Conservation (phyloP, 1,139 yeast genomes). For the Diutina sp. region DNA sequence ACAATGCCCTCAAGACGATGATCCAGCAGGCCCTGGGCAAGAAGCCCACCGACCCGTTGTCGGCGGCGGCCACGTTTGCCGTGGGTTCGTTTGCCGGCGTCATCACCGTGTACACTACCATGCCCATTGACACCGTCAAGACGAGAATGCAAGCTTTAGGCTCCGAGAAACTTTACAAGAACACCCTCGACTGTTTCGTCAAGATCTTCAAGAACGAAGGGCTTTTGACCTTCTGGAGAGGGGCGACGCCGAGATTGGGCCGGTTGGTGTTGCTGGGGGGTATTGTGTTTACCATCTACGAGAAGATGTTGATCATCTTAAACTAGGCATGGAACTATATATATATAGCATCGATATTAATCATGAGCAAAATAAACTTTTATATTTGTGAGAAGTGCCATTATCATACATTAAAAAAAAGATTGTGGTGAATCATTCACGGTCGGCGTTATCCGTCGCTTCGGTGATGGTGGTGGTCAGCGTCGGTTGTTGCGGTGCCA, state of each 20-base stretch:
- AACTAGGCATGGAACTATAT: neutral
- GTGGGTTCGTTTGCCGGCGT: constrained; percentile 92
- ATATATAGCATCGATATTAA: neutral
- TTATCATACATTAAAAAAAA: neutral
- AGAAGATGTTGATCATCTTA: constrained; percentile 51
- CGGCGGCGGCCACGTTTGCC: constrained; percentile 68
- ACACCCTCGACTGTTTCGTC: constrained; percentile 73
- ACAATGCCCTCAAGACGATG: constrained; percentile 73
- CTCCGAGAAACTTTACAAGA: constrained; percentile 54
- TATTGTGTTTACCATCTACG: constrained; percentile 89
- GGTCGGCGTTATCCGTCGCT: neutral
- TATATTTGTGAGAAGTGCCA: neutral
- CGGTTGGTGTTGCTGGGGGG: constrained; percentile 89
- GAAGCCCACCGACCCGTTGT: constrained; percentile 60
- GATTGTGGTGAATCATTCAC: neutral
- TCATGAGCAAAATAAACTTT: neutral
- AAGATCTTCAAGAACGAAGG: constrained; percentile 83
- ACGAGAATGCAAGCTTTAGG: constrained; percentile 96
- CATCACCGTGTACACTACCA: constrained; percentile 88
- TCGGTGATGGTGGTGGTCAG: neutral
- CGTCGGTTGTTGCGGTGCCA: constrained; percentile 24
- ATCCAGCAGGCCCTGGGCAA: constrained; percentile 62
- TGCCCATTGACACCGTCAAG: constrained; percentile 97
- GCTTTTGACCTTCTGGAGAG: constrained; percentile 89
- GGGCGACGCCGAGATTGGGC: constrained; percentile 94